Evolutionary conservation across 2,329 filamentous ascomycete genomes (phyloP), one percentile per base, ranked within the genome.

Genomic region (Ascochyta koolunga): DNA sequence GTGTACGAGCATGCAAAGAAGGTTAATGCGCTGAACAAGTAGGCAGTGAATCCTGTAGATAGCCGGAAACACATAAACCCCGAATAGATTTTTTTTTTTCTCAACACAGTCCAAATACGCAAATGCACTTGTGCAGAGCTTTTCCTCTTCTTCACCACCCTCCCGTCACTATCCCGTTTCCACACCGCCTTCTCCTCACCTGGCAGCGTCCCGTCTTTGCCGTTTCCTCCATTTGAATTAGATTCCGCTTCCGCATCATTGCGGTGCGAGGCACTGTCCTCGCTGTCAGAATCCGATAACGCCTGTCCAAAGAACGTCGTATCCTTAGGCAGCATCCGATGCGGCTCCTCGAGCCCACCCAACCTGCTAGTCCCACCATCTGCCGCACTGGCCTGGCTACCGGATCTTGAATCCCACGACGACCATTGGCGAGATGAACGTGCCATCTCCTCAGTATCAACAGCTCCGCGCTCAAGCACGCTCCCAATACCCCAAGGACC

Each of bases 1-100:
- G 56, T 68, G n/a, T 61, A 58, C 32, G 57, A 64, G 38, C 65
- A 68, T 46, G 58, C 63, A 22, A 58, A 51, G 58, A 58, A 60
- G 51, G 59, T 64, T 19, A 66, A 66, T 35, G 59, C 54, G 31
- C 44, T 68, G 38, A 64, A 64, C 29, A 50, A 58, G 51, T 41
- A 29, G 24, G 7, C 2, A 2, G 22, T 33, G 16, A 10, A 10
- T 1, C 22, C 10, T 39, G 3, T 39, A 7, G 19, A 24, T 15
- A 2, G 19, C 9, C 2, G 33, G 10, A 24, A 6, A 6, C 1
- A 8, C 5, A 24, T 24, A 24, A n/a, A n/a, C n/a, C n/a, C n/a
- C n/a, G n/a, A n/a, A n/a, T n/a, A n/a, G n/a, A n/a, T n/a, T n/a
- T n/a, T n/a, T n/a, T n/a, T n/a, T n/a, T n/a, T n/a, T n/a, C n/a